Base-by-base conservation (phyloP, 345 rosid genomes). In the Psidium friedrichsthalianum region DNA sequence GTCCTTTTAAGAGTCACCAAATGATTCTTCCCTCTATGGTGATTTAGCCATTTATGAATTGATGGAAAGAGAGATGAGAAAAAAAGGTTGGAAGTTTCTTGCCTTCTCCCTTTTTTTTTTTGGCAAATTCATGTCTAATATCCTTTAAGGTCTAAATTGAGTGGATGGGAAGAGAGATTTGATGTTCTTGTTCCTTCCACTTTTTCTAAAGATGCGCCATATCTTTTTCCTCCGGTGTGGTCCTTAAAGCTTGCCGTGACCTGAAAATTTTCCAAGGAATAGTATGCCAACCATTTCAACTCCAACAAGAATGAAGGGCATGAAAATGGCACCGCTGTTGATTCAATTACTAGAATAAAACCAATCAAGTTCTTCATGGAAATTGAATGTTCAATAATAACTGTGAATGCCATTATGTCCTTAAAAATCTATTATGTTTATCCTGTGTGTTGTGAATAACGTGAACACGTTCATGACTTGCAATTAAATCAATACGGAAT, bases 21-120 rank as follows among this genome's bases (percentile, higher is more conserved):
- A 56, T 56, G 27, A 56, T 56, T 56, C 27, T 56, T 9, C 59
- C 27, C 27, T 56, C 6, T 24, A 22, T 56, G 59, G 59, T 1
- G 27, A 42, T 42, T 40, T 40, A 40, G n/a, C 40, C 0, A 10
- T 57, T 29, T 25, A 13, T 22, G 16, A 57, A 1, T 11, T 11
- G 29, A 57, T 11, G 29, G 7, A 57, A 57, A 57, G 11, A 11
- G 64, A 57, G 32, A 52, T 4, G 3, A 18, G 0, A 3, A 52
- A 15, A 52, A 13, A 14, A 11, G 64, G 32, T 5, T 10, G 64
- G 99, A 40, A 40, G 32, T 57, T 10, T 24, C 64, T 13, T 57
- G 11, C 32, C 32, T 18, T 49, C 8, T 6, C 5, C 8, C 27
- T 49, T 49, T 49, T 5, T 3, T 29, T 25, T 25, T 11, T 12